These are phyloP conservation scores for Mycena epipterygia DNA, from an alignment of 768 basidiomycete genomes.

Conservation along the genomic window DNA sequence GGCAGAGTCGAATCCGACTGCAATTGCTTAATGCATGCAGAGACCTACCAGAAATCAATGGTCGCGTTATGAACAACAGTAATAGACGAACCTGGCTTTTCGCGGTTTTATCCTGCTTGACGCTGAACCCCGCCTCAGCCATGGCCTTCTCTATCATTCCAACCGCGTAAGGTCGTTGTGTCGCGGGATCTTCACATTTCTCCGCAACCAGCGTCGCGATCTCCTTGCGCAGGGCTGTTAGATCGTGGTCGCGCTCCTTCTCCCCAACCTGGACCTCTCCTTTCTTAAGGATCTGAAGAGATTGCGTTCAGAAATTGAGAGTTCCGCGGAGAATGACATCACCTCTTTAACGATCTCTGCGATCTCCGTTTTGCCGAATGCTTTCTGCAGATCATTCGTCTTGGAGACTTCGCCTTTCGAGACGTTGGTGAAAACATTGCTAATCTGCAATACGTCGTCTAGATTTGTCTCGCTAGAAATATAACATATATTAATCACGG, in stretches of 20 bases:
- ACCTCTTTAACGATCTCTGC: constrained; percentile 88
- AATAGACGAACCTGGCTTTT: constrained; percentile 83
- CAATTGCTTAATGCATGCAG: constrained; percentile 88
- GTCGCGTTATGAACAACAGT: background rate
- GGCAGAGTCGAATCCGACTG: constrained; percentile 89
- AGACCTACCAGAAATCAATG: constrained; percentile 66
- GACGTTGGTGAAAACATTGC: constrained; percentile 95
- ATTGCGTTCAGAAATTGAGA: constrained; percentile 8
- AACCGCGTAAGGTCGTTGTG: constrained; percentile 91
- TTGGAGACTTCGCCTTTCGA: constrained; percentile 96
- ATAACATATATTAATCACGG: constrained; percentile 1
- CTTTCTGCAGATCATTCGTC: constrained; percentile 90
- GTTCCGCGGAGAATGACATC: background rate
- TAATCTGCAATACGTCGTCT: constrained; percentile 97
- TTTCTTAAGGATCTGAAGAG: constrained; percentile 86
- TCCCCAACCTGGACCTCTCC: constrained; percentile 98
- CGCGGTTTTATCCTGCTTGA: constrained; percentile 89
- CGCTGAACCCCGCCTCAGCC: constrained; percentile 94
- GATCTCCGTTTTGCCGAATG: constrained; percentile 84
- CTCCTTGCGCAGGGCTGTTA: constrained; percentile 84
- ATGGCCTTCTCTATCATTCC: constrained; percentile 99
- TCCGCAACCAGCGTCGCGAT: constrained; percentile 95
- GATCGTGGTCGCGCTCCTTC: constrained; percentile 95
- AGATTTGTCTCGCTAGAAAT: constrained; percentile 85
- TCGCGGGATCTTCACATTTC: constrained; percentile 95